A percentile compares a stretch with the other conserved stretches of the same genome.
These are phyloP conservation scores for Lepidium aucheri DNA, from an alignment of 345 rosid species.

Conservation along the genomic window DNA sequence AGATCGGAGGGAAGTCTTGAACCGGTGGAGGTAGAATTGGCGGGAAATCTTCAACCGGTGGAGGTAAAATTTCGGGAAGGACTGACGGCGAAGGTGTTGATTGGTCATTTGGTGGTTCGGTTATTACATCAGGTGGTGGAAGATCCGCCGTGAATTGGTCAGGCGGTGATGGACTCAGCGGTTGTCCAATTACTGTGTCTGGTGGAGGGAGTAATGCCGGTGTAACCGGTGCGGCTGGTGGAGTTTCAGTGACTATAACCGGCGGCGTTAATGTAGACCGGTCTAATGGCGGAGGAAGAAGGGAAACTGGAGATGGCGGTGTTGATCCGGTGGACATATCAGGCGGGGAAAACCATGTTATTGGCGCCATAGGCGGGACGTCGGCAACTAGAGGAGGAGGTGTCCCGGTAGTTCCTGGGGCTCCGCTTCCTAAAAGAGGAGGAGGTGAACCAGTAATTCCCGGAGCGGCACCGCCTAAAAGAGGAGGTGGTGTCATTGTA, in stretches of 20 bases:
- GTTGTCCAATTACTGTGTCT: constrained; percentile 1
- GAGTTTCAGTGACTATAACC: neutral
- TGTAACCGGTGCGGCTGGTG: neutral
- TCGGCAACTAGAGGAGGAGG: constrained; percentile 2
- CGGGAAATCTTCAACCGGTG: neutral
- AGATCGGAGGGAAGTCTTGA: neutral
- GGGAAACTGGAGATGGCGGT: neutral
- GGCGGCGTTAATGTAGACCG: constrained; percentile 13
- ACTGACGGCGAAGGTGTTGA: constrained; percentile 11
- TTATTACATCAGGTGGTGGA: constrained; percentile 17
- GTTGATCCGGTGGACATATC: neutral
- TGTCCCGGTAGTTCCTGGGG: neutral
- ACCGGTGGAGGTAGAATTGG: neutral
- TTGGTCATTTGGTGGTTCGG: constrained; percentile 21
- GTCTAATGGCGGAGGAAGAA: constrained; percentile 22
- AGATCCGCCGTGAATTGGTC: constrained; percentile 2
- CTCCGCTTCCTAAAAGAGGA: neutral
- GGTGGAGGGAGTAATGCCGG: constrained; percentile 15
- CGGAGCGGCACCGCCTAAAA: neutral
- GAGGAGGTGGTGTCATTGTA: constrained; percentile 7
- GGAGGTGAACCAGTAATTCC: neutral
- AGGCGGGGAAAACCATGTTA: constrained; percentile 19
- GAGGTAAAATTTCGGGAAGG: neutral
- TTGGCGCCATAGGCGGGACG: constrained; percentile 14
- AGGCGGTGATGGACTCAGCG: constrained; percentile 7